Evolutionary conservation across 306 rosid species (phyloP).

Genomic region (Astragalus membranaceus): DNA sequence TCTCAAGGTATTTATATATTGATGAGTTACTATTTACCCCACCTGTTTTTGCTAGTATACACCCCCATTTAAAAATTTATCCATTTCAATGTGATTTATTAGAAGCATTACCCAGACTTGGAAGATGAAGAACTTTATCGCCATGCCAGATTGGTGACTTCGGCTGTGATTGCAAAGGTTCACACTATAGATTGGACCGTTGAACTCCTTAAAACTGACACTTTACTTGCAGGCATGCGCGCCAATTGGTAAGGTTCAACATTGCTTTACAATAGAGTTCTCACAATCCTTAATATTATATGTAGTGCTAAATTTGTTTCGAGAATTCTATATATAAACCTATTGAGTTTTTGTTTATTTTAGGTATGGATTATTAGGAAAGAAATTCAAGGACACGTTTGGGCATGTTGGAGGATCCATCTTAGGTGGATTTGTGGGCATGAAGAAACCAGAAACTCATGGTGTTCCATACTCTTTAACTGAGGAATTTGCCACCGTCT

Average conservation of each 20-base stretch:
- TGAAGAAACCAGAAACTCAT: slow-evolving; percentile 42
- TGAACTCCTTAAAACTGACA: slow-evolving; percentile 60
- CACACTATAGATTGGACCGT: slow-evolving; percentile 70
- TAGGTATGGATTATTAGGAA: slow-evolving; percentile 66
- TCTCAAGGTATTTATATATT: slow-evolving; percentile 30
- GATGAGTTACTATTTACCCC: too few relatives aligned
- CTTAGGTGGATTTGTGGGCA: slow-evolving; percentile 46
- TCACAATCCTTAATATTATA: too few relatives aligned
- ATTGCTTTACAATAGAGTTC: not conserved
- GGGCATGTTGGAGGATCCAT: slow-evolving; percentile 47
- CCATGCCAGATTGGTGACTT: slow-evolving; percentile 55
- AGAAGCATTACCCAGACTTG: slow-evolving; percentile 28
- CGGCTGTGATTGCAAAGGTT: slow-evolving; percentile 60
- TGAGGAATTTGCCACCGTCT: slow-evolving; percentile 48
- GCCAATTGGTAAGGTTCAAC: slow-evolving; percentile 40
- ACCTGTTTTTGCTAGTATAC: too few relatives aligned
- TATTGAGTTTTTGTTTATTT: not conserved
- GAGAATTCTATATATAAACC: too few relatives aligned
- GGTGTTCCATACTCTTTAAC: slow-evolving; percentile 59
- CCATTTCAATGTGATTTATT: not conserved
- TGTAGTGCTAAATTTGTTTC: too few relatives aligned
- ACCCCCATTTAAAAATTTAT: too few relatives aligned
- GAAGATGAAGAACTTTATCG: slow-evolving; percentile 48
- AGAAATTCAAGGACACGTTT: slow-evolving; percentile 60
- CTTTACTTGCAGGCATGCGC: slow-evolving; percentile 50